These are phyloP conservation scores for Parathielavia appendiculata DNA, from an alignment of 495 filamentous ascomycete genomes.

Conservation along the genomic window DNA sequence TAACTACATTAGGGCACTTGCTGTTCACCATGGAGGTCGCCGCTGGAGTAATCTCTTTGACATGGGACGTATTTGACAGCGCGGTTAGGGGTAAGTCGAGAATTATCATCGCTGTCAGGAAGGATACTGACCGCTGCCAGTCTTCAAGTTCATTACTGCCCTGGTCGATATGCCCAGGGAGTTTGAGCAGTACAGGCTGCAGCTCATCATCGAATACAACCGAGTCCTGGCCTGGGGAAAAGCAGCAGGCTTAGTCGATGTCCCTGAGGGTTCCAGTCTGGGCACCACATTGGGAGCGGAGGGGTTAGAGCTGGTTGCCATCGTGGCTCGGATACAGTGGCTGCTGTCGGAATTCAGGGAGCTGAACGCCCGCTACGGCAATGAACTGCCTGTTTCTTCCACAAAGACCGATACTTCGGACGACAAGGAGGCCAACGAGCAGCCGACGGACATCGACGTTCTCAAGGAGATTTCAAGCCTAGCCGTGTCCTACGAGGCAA, in stretches of 20 bases:
- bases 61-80: slow-evolving; percentile 32
- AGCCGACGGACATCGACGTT: slow-evolving; percentile 21
- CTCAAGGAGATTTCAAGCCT: slow-evolving; percentile 28
- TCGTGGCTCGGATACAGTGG: slow-evolving; percentile 31
- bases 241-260: slow-evolving; percentile 30
- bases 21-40: slow-evolving; percentile 22
- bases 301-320: slow-evolving; percentile 28
- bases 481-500: slow-evolving; percentile 30
- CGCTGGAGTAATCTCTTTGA: slow-evolving; percentile 26
- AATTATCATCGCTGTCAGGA: too few species aligned
- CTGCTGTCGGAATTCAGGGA: slow-evolving; percentile 32
- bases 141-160: slow-evolving; percentile 32
- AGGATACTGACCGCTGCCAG: slow-evolving; percentile 2
- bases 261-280: slow-evolving; percentile 26
- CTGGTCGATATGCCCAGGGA: slow-evolving; percentile 34
- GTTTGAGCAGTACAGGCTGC: slow-evolving; percentile 30
- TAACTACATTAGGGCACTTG: too few species aligned
- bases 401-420: neutral
- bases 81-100: slow-evolving; percentile 22
- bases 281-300: slow-evolving; percentile 24
- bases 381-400: slow-evolving; percentile 22
- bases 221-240: slow-evolving; percentile 34
- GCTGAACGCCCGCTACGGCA: slow-evolving; percentile 30
- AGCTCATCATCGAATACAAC: slow-evolving; percentile 36
- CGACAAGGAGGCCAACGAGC: neutral